Conservation (phyloP, 2,329 filamentous ascomycete genomes). For the Aspergillus texensis region DNA sequence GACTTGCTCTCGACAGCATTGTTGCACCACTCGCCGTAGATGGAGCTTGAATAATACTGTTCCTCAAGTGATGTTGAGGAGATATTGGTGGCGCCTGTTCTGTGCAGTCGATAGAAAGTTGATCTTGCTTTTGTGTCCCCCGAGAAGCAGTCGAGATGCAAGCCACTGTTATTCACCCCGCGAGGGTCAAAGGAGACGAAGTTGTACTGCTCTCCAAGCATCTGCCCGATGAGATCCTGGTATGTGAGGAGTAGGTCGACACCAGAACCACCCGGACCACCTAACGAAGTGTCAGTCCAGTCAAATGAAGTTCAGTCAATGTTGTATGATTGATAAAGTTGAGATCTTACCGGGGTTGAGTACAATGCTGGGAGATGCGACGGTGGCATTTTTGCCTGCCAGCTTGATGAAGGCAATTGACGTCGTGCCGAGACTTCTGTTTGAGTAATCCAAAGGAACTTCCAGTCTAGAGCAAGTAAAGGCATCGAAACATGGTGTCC, state of each 20-base stretch:
- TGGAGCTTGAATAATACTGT: conserved; percentile 25
- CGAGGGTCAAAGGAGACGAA: conserved; percentile 48
- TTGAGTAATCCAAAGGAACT: conserved; percentile 17
- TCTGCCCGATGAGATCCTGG: conserved; percentile 30
- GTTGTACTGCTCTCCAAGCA: conserved; percentile 45
- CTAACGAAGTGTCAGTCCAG: conserved; percentile 18
- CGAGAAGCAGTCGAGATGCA: conserved; percentile 29
- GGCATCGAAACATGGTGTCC: conserved; percentile 18
- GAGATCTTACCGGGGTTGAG: conserved; percentile 14
- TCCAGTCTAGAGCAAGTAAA: conserved; percentile 18
- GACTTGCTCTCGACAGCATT: conserved; percentile 19
- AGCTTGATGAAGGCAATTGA: conserved; percentile 22
- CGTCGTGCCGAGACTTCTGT: conserved; percentile 14
- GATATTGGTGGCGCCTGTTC: conserved; percentile 25
- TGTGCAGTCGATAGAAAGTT: conserved; percentile 26
- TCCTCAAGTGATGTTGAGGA: conserved; percentile 34
- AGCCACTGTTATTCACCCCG: conserved; percentile 41
- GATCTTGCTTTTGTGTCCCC: conserved; percentile 20
- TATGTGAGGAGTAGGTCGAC: conserved; percentile 32
- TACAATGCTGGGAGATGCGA: conserved; percentile 20
- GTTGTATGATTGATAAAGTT: neutral
- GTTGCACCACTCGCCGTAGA: conserved; percentile 25
- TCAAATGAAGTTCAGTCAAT: conserved; percentile 1
- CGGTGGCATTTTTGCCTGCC: conserved; percentile 20
- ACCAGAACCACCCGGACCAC: conserved; percentile 35